These are phyloP conservation scores for Iris pallida DNA, from an alignment of 116 monocot genomes.

Conservation along the genomic window DNA sequence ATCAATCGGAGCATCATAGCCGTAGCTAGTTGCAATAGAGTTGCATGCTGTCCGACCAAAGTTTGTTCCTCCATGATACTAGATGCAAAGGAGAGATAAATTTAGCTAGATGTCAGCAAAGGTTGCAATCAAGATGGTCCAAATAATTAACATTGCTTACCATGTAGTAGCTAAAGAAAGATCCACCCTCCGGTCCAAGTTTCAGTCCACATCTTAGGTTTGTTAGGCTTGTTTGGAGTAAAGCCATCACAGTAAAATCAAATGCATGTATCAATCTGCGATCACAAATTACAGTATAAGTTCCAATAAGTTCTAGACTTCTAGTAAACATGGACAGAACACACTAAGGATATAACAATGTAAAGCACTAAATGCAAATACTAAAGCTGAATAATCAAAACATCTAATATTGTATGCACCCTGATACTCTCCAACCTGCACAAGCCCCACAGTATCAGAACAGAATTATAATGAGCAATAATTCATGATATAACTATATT, in stretches of 20 bases:
- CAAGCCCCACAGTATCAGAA: conserved; percentile 2
- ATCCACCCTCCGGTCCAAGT: too few species aligned
- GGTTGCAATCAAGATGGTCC: background rate
- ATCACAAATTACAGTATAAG: too few species aligned
- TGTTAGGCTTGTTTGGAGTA: too few species aligned
- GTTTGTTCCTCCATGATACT: conserved; percentile 19
- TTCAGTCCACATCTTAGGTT: too few species aligned
- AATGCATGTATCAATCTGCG: too few species aligned
- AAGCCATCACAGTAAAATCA: too few species aligned
- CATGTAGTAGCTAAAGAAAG: conserved; percentile 18
- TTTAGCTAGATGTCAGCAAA: background rate
- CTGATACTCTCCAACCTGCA: conserved; percentile 70
- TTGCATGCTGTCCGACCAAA: conserved; percentile 19
- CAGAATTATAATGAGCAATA: background rate
- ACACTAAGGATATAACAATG: background rate
- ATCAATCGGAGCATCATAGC: conserved; percentile 9
- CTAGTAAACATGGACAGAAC: background rate
- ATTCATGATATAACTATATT: too few species aligned
- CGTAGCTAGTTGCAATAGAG: conserved; percentile 12
- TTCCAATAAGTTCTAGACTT: too few species aligned
- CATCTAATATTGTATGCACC: conserved; percentile 49
- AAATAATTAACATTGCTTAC: conserved; percentile 1
- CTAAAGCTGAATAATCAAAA: background rate
- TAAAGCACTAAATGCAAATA: background rate
- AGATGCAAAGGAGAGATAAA: background rate